Conservation (phyloP, 2,329 filamentous ascomycete genomes). For the Claviceps pazoutovae region DNA sequence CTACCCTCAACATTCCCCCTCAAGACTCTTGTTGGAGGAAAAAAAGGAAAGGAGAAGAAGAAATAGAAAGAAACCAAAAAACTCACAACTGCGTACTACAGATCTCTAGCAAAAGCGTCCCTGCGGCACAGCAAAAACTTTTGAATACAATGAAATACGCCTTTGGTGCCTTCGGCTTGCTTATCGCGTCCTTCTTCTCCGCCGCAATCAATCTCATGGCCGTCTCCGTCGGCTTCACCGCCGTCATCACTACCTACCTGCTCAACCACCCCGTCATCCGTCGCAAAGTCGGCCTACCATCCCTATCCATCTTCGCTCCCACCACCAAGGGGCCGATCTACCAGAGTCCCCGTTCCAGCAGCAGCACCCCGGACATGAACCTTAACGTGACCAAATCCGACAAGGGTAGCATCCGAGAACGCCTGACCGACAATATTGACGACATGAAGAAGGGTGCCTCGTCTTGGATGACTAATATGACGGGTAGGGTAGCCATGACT, state of each 20-base stretch:
- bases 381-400: slow-evolving; percentile 3
- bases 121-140: slow-evolving; percentile 20
- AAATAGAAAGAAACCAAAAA: not conserved
- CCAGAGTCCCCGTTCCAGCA: slow-evolving; percentile 19
- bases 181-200: slow-evolving; percentile 33
- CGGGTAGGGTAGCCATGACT: slow-evolving; percentile 3
- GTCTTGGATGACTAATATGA: too few relatives aligned
- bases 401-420: slow-evolving; percentile 11
- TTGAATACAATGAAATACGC: slow-evolving; percentile 28
- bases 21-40: not conserved
- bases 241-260: slow-evolving; percentile 22
- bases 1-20: not conserved
- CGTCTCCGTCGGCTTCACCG: slow-evolving; percentile 25
- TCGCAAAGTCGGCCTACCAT: slow-evolving; percentile 23
- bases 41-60: not conserved
- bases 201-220: slow-evolving; percentile 36
- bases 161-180: slow-evolving; percentile 29
- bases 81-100: slow-evolving; percentile 6
- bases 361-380: slow-evolving; percentile 9
- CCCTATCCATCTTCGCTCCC: slow-evolving; percentile 13
- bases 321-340: slow-evolving; percentile 14
- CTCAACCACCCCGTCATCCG: slow-evolving; percentile 27
- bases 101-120: slow-evolving; percentile 22
- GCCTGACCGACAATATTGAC: slow-evolving; percentile 19
- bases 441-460: slow-evolving; percentile 23